Conservation (phyloP, 2,329 filamentous ascomycete species). For the Sporothrix curviconia region DNA sequence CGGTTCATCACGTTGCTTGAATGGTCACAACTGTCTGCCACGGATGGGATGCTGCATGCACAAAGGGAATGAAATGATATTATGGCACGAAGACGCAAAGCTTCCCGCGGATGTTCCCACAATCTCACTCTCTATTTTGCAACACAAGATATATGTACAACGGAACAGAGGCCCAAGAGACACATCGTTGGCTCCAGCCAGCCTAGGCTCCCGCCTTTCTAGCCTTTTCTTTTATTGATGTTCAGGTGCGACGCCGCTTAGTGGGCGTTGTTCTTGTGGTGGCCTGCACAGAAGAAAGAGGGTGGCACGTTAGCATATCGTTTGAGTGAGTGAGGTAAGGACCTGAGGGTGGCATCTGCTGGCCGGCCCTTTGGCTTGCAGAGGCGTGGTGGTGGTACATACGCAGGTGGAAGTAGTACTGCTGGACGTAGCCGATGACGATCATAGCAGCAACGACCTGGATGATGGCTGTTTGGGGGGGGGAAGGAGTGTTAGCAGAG, state of each 20-base stretch:
- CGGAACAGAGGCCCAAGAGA: constrained; percentile 21
- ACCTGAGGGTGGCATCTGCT: neutral
- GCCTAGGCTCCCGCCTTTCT: constrained; percentile 5
- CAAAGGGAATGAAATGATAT: neutral
- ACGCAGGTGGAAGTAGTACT: constrained; percentile 99
- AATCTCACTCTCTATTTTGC: constrained; percentile 33
- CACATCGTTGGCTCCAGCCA: constrained; percentile 5
- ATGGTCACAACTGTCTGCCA: neutral
- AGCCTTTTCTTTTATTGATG: neutral
- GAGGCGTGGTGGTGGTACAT: constrained; percentile 37
- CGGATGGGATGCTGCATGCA: neutral
- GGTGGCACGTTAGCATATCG: neutral
- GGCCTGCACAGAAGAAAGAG: constrained; percentile 54
- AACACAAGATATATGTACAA: constrained; percentile 33
- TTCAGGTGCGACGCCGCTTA: constrained; percentile 41
- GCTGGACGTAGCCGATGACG: constrained; percentile 84
- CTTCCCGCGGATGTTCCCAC: constrained; percentile 17
- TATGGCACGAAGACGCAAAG: neutral
- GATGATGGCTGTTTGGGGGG: constrained; percentile 86
- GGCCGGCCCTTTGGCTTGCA: neutral
- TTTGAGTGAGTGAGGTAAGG: too few species aligned
- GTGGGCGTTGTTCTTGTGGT: constrained; percentile 99
- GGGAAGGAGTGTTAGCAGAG: too few species aligned
- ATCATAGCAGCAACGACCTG: constrained; percentile 77
- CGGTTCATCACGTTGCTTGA: too few species aligned